phyloP scores from a whole-genome alignment of 345 rosid genomes.

The Gossypium raimondii region DNA sequence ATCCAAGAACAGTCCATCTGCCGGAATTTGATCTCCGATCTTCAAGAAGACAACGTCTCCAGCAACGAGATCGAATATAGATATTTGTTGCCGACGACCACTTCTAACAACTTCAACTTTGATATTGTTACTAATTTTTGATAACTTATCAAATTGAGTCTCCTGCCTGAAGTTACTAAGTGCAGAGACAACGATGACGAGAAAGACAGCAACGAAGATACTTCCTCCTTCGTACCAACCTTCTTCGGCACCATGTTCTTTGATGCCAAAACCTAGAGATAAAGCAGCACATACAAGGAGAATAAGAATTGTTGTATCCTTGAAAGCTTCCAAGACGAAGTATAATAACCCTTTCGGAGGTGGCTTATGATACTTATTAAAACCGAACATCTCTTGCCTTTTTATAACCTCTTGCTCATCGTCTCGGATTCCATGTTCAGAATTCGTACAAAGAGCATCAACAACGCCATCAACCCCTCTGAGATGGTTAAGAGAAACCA shows the following conservation, averaged over 20 bases:
- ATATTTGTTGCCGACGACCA: conserved; percentile 33
- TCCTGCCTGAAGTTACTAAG: conserved; percentile 46
- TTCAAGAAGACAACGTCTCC: conserved; percentile 56
- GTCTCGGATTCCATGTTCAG: conserved; percentile 42
- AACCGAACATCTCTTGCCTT: conserved; percentile 44
- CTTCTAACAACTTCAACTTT: conserved; percentile 47
- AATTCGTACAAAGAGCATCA: conserved; percentile 41
- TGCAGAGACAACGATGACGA: conserved; percentile 45
- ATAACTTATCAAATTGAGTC: conserved; percentile 48
- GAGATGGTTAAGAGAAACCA: conserved; percentile 24
- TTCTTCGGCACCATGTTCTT: conserved; percentile 41
- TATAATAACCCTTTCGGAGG: conserved; percentile 52
- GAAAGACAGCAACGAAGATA: conserved; percentile 45
- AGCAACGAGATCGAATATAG: conserved; percentile 51
- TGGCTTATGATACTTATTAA: conserved; percentile 54
- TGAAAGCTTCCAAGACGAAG: conserved; percentile 54
- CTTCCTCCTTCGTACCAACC: conserved; percentile 69
- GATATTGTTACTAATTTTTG: conserved; percentile 43
- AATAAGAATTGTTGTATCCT: conserved; percentile 52
- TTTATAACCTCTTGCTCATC: conserved; percentile 31
- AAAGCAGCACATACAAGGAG: conserved; percentile 45
- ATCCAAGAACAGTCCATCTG: conserved; percentile 49
- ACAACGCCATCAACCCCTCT: conserved; percentile 54
- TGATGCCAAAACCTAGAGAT: conserved; percentile 45
- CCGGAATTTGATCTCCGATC: conserved; percentile 55